Conservation (phyloP, 495 filamentous ascomycete species). For the Talaromyces borbonicus region DNA sequence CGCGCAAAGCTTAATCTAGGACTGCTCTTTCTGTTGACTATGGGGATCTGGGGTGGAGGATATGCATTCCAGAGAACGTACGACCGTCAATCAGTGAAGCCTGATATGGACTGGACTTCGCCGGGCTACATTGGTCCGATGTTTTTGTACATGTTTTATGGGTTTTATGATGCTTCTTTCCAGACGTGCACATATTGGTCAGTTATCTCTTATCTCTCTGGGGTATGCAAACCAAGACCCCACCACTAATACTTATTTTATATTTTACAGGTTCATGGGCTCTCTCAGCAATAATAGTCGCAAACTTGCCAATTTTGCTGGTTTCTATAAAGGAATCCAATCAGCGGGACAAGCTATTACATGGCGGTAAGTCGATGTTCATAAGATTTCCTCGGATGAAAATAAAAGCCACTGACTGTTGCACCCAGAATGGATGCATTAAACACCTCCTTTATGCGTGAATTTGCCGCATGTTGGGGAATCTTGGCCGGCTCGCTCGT, state of each 20-base stretch:
- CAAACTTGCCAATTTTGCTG: constrained; percentile 85
- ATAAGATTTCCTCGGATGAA: constrained; percentile 1
- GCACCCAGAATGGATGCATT: constrained; percentile 48
- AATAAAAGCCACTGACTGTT: constrained; percentile 8
- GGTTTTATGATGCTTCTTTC: constrained; percentile 81
- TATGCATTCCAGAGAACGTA: constrained; percentile 66
- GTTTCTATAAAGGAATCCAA: constrained; percentile 97
- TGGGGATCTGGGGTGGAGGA: constrained; percentile 81
- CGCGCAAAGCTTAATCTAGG: constrained; percentile 64
- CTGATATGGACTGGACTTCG: constrained; percentile 48
- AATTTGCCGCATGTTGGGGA: constrained; percentile 60
- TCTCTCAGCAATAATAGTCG: constrained; percentile 83
- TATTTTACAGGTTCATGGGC: constrained; percentile 68
- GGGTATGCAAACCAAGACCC: background rate
- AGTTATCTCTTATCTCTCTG: constrained; percentile 15
- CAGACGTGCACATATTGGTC: constrained; percentile 85
- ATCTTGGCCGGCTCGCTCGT: constrained; percentile 62
- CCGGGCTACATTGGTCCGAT: constrained; percentile 67
- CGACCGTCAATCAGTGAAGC: constrained; percentile 38
- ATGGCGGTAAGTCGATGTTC: constrained; percentile 47
- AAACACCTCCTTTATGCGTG: constrained; percentile 50
- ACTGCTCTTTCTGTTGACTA: constrained; percentile 61
- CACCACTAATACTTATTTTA: constrained; percentile 6
- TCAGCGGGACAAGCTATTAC: constrained; percentile 85
- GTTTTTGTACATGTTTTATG: constrained; percentile 91